phyloP scores from a whole-genome alignment of 805 yeast species.

The Saturnispora kantuleensis region DNA sequence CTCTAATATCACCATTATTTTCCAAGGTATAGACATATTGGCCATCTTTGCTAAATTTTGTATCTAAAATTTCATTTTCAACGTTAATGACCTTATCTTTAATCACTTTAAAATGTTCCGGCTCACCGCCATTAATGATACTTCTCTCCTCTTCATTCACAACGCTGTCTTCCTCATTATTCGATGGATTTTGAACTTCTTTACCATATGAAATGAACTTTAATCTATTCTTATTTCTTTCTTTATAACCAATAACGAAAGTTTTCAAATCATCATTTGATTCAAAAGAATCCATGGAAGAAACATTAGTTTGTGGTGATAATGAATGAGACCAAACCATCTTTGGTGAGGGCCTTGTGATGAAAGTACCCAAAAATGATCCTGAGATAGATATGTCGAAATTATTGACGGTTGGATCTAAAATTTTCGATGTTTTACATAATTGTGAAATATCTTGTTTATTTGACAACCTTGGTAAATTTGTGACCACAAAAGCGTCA shows the following conservation, averaged over 20 bases:
- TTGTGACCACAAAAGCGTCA: constrained; percentile 27
- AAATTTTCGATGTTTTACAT: constrained; percentile 21
- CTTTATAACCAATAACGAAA: constrained; percentile 28
- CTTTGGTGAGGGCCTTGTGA: constrained; percentile 48
- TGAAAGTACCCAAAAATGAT: constrained; percentile 40
- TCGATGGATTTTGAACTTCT: not conserved
- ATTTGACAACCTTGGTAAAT: constrained; percentile 25
- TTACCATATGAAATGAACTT: constrained; percentile 22
- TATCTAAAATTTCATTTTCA: constrained; percentile 17
- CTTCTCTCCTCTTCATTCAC: constrained; percentile 23
- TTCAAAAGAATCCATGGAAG: constrained; percentile 30
- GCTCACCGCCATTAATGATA: constrained; percentile 20
- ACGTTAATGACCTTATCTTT: constrained; percentile 22
- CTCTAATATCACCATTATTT: constrained; percentile 23
- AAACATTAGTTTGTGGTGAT: constrained; percentile 36
- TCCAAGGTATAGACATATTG: constrained; percentile 24
- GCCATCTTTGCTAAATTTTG: constrained; percentile 23
- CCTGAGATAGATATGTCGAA: constrained; percentile 47
- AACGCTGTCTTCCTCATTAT: constrained; percentile 20
- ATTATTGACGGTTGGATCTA: constrained; percentile 24
- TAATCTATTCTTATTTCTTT: constrained; percentile 25
- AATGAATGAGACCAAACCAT: constrained; percentile 46
- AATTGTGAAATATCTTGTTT: constrained; percentile 15
- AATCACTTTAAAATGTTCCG: constrained; percentile 26
- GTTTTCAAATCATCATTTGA: constrained; percentile 19